Evolutionary conservation across 805 yeast genomes (phyloP), one percentile per base, ranked within the genome.

Genomic region (Metschnikowia reukaufii): DNA sequence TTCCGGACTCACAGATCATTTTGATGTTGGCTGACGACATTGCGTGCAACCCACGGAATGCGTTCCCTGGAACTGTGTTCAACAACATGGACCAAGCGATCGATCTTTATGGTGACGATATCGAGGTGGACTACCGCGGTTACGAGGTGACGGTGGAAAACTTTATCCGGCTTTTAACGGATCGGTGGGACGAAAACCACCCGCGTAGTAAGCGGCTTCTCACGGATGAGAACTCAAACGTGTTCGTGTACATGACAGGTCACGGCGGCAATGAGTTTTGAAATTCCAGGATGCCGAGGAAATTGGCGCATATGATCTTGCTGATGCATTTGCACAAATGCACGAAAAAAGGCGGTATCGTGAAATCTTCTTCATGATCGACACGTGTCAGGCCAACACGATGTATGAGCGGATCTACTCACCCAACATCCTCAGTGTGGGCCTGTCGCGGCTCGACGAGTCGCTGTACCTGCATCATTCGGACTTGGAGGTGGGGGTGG

Each of bases 231-330:
- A 83, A 89, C 63, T 88, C 96, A 25, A 94, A 94, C 64, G 89
- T 94, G 42, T 88, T 94, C 66, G 86, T 94, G 21, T 94, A 94
- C 64, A 77, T 94, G 83, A 94, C 99, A 1, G 99, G 99, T 19
- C 99, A 94, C 66, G 99, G 99, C 19, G 99, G 99, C 43, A 89
- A 91, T 60, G 98, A 94, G 66, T 94, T 94, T 66, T 77, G 94
- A 59, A 94, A 94, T 94, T 94, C 66, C 99, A 94, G 70, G 99
- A 94, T 63, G 97, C 98, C 9, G 99, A 94, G 65, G 99, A 94
- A 61, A 90, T 94, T 48, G 90, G 96, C 1, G 83, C 96, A 8
- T 85, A 88, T 70, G 99, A 94, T 67, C 79, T 94, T 51, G 98
- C 99, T 1, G 96, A 94, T 68, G 98, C 98, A 2, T 88, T 94